A percentile compares a stretch with the other conserved stretches of the same genome.
phyloP scores from a whole-genome alignment of 1,284 basidiomycete genomes.

The Boletus semigastroideus region DNA sequence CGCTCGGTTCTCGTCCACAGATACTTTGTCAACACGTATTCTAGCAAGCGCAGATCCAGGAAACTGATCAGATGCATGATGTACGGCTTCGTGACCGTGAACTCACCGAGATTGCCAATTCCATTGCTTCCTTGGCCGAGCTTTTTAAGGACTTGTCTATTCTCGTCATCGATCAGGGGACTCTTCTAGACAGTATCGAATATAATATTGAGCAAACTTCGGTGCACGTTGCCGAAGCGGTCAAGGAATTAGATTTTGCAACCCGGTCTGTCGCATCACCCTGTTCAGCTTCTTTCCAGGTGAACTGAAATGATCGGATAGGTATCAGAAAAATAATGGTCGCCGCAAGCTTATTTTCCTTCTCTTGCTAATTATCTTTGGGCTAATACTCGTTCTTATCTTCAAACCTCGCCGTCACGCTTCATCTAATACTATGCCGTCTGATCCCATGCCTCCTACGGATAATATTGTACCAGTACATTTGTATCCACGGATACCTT shows the following conservation, averaged over 20 bases:
- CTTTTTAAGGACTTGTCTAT: constrained; percentile 93
- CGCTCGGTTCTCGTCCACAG: constrained; percentile 17
- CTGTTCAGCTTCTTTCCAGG: neutral
- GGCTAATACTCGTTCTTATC: constrained; percentile 76
- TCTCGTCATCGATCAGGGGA: constrained; percentile 97
- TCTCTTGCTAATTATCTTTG: constrained; percentile 86
- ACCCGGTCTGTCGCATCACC: constrained; percentile 54
- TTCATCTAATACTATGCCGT: constrained; percentile 24
- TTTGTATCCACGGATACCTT: constrained; percentile 36
- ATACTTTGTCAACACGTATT: constrained; percentile 18
- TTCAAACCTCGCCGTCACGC: constrained; percentile 69
- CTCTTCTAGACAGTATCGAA: constrained; percentile 93
- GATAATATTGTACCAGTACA: constrained; percentile 33
- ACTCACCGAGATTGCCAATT: constrained; percentile 89
- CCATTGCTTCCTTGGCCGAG: constrained; percentile 89
- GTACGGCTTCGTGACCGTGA: constrained; percentile 74
- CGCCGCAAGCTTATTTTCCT: constrained; percentile 92
- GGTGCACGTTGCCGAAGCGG: constrained; percentile 79
- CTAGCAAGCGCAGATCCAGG: constrained; percentile 41
- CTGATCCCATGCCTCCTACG: constrained; percentile 16
- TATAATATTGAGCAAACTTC: constrained; percentile 96
- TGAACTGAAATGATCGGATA: constrained; percentile 33
- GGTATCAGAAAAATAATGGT: constrained; percentile 92
- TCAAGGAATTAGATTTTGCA: constrained; percentile 81
- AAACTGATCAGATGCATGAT: constrained; percentile 42